Evolutionary conservation across 768 basidiomycete species (phyloP), one percentile per base, ranked within the genome.

Genomic region (Sporobolomyces roseus): DNA sequence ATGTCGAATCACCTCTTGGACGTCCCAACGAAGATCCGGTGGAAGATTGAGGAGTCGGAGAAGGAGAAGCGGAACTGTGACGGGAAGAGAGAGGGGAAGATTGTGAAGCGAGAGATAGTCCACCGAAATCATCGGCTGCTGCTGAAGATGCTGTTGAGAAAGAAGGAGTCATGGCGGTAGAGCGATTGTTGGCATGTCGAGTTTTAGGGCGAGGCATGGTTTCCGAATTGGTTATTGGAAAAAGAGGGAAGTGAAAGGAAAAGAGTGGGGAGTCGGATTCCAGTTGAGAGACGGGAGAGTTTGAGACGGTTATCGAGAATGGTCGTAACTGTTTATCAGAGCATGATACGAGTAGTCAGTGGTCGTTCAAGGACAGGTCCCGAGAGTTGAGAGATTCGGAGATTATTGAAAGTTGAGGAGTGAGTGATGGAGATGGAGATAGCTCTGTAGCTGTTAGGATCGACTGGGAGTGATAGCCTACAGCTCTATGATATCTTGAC

Each of bases 141-240:
- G 58, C 58, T 19, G 58, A 60, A 12, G 58, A 60, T 14, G 58
- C 35, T 17, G 58, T 60, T 19, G 58, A 60, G 45, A 35, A 46
- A 9, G 58, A 48, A 16, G 21, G 45, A 7, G 58, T 6, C 58
- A 60, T 60, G 23, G 58, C 13, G 10, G 58, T 33, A 2, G 58
- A 60, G 23, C 58, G 58, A 33, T 29, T 1, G 56, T 30, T 32
- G 13, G 43, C 5, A 29, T 30, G 41, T 23, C 58, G 58, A 23
- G 58, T 48, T 4, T 25, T 16, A 6, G 56, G 56, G 27, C 56
- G 56, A 29, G 56, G 56, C 56, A 59, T 59, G 10, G 4, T 56
- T 41, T 33, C 23, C 7, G 45, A 41, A 43, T 38, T 58, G 56
- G 56, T 38, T 14, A 52, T 14, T 5, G 13, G 16, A 14, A 21